Conservation (phyloP, 208 protist genomes). For the Trypanosoma cruzi region DNA sequence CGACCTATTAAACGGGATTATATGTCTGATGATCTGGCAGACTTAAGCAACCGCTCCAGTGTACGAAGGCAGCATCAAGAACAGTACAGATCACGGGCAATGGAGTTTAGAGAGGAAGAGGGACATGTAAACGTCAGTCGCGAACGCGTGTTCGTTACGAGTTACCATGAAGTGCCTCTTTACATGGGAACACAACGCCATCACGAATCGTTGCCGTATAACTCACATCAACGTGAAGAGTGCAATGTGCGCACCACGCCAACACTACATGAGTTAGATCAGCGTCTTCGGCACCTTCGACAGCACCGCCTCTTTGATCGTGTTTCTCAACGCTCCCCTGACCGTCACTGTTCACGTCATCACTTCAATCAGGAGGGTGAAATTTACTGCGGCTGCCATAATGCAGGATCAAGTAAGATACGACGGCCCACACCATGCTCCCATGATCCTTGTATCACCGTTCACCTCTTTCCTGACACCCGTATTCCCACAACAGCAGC, state of each 20-base stretch:
- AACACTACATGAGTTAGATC: constrained; percentile 56
- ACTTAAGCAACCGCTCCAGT: background rate
- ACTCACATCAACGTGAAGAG: background rate
- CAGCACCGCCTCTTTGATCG: constrained; percentile 24
- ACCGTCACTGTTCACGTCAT: constrained; percentile 6
- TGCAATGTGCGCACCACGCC: constrained; percentile 24
- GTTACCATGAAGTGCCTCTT: background rate
- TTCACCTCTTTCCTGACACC: constrained; percentile 19
- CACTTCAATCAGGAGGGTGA: constrained; percentile 14
- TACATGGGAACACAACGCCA: background rate
- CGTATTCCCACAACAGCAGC: background rate
- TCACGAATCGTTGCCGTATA: background rate
- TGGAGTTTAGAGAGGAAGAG: background rate
- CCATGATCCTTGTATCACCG: constrained; percentile 33
- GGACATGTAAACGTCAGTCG: constrained; percentile 14
- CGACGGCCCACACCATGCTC: background rate
- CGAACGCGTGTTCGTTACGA: constrained; percentile 6
- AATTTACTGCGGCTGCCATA: background rate
- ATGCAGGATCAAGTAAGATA: constrained; percentile 1
- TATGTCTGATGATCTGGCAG: background rate
- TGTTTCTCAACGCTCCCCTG: background rate
- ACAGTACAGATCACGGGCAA: background rate
- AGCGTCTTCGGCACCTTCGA: constrained; percentile 52
- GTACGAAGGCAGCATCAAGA: constrained; percentile 2
- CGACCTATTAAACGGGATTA: background rate